A percentile compares a stretch with the other conserved stretches of the same genome.
These are phyloP conservation scores for Angophora floribunda DNA, from an alignment of 345 rosid species.

Conservation along the genomic window DNA sequence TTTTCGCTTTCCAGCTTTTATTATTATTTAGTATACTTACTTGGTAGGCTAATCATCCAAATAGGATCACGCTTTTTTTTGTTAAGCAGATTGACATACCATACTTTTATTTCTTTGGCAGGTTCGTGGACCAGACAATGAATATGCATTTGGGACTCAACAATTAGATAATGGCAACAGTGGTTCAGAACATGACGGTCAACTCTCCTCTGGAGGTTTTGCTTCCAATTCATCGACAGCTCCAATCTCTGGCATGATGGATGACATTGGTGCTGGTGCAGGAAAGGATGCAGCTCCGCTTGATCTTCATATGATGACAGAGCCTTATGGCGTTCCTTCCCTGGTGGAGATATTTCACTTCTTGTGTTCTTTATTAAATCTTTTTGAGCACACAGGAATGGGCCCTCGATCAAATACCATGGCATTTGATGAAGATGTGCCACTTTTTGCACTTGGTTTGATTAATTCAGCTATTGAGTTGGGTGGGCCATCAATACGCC, in stretches of 20 bases:
- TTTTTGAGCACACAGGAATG: conserved; percentile 68
- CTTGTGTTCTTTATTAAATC: conserved; percentile 72
- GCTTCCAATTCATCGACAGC: conserved; percentile 41
- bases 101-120: conserved; percentile 14
- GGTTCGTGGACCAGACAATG: conserved; percentile 59
- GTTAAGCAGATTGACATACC: background rate
- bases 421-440: conserved; percentile 95
- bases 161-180: conserved; percentile 67
- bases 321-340: conserved; percentile 92
- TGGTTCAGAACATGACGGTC: conserved; percentile 60
- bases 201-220: conserved; percentile 42
- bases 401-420: conserved; percentile 68
- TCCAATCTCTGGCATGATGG: conserved; percentile 34
- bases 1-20: background rate
- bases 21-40: background rate
- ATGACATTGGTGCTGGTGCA: conserved; percentile 55
- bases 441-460: conserved; percentile 88
- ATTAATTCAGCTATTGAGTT: conserved; percentile 93
- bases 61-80: background rate
- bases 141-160: conserved; percentile 67
- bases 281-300: conserved; percentile 56
- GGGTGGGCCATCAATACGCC: conserved; percentile 71
- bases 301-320: conserved; percentile 80
- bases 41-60: background rate
- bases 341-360: conserved; percentile 99